phyloP scores from a whole-genome alignment of 2,329 filamentous ascomycete genomes.

The Stagonosporopsis tanaceti region DNA sequence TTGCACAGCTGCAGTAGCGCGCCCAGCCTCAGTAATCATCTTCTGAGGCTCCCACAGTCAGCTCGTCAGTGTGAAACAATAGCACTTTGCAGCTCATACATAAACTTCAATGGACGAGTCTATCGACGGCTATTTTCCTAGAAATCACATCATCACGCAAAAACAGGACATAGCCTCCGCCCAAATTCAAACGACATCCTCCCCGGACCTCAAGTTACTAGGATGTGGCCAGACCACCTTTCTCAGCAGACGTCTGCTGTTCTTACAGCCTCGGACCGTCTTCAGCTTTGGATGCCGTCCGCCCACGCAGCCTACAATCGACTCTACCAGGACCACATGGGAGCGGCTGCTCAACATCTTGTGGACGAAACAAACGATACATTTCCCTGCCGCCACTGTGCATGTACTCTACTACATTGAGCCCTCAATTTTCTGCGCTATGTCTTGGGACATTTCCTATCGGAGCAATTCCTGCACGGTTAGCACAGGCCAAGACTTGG shows the following conservation, averaged over 20 bases:
- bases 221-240: not conserved
- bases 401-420: not conserved
- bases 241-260: not conserved
- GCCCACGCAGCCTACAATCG: not conserved
- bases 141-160: not conserved
- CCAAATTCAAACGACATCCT: not conserved
- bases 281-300: not conserved
- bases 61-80: not conserved
- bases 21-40: not conserved
- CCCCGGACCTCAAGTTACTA: not conserved
- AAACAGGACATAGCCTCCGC: not conserved
- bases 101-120: not conserved
- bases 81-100: not conserved
- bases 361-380: not conserved
- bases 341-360: conserved; percentile 1
- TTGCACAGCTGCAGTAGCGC: not conserved
- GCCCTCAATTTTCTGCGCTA: not conserved
- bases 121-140: not conserved
- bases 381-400: not conserved
- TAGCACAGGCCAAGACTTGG: not conserved
- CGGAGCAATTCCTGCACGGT: not conserved
- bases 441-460: not conserved
- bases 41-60: not conserved
- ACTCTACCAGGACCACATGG: not conserved
- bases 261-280: not conserved